Evolutionary conservation across 352 stramenopile genomes (phyloP), one percentile per base, ranked within the genome.

Genomic region (Peronospora farinosa): DNA sequence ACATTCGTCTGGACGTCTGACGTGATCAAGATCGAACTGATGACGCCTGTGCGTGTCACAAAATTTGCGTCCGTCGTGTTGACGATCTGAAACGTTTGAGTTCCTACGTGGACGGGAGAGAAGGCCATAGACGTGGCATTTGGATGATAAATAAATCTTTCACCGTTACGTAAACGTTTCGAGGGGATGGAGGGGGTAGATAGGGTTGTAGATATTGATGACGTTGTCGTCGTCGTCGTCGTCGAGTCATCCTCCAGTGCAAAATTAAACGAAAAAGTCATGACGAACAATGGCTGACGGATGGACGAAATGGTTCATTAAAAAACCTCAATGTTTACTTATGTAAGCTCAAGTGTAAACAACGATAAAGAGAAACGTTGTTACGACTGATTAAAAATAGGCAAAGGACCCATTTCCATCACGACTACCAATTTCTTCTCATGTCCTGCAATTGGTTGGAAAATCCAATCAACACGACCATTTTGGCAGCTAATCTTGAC

Each of bases 1-100:
- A 93, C 78, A 36, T 80, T 78, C 7, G 70, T 75, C 44, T 91
- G 56, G 13, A 93, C 58, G 40, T 93, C 83, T 0, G 78, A 88
- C 4, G 77, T 83, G 23, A 63, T 86, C 31, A 93, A 50, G 7
- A 91, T 79, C 7, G 69, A 72, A 45, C 64, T 63, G 19, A 93
- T 88, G 13, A 57, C 56, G 35, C 80, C 82, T 7, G 76, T 88
- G 17, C 63, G 65, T 7, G 61, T 54, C 28, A 80, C 51, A 43
- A 88, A 88, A 21, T 43, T 48, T 7, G 60, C 41, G 41, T 81
- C 60, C 1, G 61, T 78, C 16, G 79, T 83, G 47, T 84, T 84
- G 36, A 87, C 70, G 32, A 86, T 76, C 31, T 84, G 61, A 40
- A 85, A 88, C 36, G 62, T 55, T 42, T 78, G 47, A 27, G 42